A percentile compares a stretch with the other conserved stretches of the same genome.
phyloP scores from a whole-genome alignment of 2,329 filamentous ascomycete genomes.

The Neofusicoccum sp. region DNA sequence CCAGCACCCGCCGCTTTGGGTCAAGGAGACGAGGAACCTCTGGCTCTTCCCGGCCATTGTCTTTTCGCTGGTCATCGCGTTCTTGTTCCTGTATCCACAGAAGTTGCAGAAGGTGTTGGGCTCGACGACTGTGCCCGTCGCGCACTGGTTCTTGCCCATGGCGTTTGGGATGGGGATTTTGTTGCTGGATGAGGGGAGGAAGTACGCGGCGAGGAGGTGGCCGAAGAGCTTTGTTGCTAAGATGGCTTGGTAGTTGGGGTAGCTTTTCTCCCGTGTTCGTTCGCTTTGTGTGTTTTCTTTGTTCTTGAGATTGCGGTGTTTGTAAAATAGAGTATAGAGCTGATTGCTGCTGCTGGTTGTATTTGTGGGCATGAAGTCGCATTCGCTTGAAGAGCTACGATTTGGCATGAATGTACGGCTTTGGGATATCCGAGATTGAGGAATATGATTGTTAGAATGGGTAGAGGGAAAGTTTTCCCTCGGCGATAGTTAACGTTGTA shows the following conservation, averaged over 20 bases:
- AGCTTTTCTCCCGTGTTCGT: not conserved
- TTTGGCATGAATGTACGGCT: too few relatives aligned
- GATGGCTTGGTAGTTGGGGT: conserved; percentile 57
- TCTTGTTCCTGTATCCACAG: conserved; percentile 63
- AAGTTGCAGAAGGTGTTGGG: conserved; percentile 60
- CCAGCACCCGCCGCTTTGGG: conserved; percentile 68
- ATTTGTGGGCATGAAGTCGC: too few relatives aligned
- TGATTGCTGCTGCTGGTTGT: too few relatives aligned
- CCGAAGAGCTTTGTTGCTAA: conserved; percentile 57
- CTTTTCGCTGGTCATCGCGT: conserved; percentile 66
- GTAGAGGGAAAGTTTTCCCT: too few relatives aligned
- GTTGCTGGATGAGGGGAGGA: conserved; percentile 65
- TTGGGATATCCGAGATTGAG: too few relatives aligned
- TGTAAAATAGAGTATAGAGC: not conserved
- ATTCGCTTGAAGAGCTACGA: too few relatives aligned
- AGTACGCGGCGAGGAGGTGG: conserved; percentile 60
- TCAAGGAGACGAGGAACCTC: conserved; percentile 63
- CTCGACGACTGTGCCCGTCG: conserved; percentile 64
- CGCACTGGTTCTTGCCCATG: conserved; percentile 75
- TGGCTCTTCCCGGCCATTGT: conserved; percentile 68
- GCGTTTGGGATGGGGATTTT: conserved; percentile 66
- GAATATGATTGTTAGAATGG: too few relatives aligned
- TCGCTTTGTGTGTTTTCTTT: not conserved
- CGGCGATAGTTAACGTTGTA: too few relatives aligned
- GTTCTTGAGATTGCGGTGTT: not conserved